These are phyloP conservation scores for Mycena pura DNA, from an alignment of 768 basidiomycete species.

Conservation along the genomic window DNA sequence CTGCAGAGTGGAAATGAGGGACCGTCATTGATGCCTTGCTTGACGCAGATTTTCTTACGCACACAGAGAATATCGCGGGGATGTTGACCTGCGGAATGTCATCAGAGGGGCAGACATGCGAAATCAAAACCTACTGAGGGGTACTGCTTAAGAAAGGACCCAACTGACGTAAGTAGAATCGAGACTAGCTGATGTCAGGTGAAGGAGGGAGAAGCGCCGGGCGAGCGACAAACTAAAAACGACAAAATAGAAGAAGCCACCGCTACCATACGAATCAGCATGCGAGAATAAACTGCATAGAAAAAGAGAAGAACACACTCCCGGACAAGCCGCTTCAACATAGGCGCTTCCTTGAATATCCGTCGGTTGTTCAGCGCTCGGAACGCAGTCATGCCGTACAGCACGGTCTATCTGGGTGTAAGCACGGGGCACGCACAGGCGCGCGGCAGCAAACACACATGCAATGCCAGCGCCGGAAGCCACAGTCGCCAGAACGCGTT, in stretches of 20 bases:
- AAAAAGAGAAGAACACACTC: conserved; percentile 40
- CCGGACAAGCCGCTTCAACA: conserved; percentile 43
- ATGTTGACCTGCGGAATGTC: conserved; percentile 39
- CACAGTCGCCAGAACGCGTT: conserved; percentile 42
- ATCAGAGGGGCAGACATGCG: not conserved
- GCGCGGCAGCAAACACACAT: conserved; percentile 34
- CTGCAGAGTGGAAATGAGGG: conserved; percentile 3
- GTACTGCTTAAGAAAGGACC: conserved; percentile 38
- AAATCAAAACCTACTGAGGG: conserved; percentile 33
- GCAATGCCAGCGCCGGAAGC: conserved; percentile 44
- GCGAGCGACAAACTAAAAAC: conserved; percentile 40
- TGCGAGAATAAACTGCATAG: not conserved
- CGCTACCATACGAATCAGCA: conserved; percentile 32
- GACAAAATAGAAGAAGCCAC: conserved; percentile 49
- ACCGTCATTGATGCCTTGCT: not conserved
- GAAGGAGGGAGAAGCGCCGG: not conserved
- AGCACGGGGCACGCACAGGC: not conserved
- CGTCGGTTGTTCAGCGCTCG: conserved; percentile 42
- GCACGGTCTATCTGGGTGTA: conserved; percentile 34
- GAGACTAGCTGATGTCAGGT: conserved; percentile 33
- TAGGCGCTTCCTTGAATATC: conserved; percentile 38
- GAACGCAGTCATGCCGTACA: conserved; percentile 44
- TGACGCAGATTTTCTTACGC: conserved; percentile 10
- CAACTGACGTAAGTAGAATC: conserved; percentile 40
- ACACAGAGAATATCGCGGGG: conserved; percentile 46